Base-by-base conservation (phyloP, 2,329 filamentous ascomycete species). In the Colletotrichum orchidophilum region DNA sequence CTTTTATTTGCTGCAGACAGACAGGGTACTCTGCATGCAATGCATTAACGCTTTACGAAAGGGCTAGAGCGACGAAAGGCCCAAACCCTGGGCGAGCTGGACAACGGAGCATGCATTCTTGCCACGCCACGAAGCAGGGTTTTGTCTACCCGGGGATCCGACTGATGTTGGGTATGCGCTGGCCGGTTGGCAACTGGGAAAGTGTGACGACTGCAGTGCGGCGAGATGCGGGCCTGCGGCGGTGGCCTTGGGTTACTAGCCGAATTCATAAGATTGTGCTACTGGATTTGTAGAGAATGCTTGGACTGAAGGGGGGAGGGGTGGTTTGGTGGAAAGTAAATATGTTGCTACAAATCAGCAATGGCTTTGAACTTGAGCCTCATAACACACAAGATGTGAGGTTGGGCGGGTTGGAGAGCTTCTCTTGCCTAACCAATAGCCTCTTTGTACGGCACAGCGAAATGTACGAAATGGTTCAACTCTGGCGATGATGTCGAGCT, bases 1-100 rank as follows among this genome's bases (percentile, higher is more conserved):
- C 31, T 8, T 46, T 21, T 46, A 13, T 52, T 13, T 21, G n/a
- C 18, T 53, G 61, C 61, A 69, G 53, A 35, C 58, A 46, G 39
- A 46, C 39, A 57, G 58, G 54, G 42, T 49, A 24, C n/a, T 29
- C 53, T 49, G 66, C 61, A 69, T 54, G 18, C 26, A 49, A 49
- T 35, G n/a, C 46, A 58, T 35, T 35, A 15, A 49, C 12, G 27
- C 24, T 31, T 7, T 11, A 26, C 24, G n/a, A 15, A 13, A 26
- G 31, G 31, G 15, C 39, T 21, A 18, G 42, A 26, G 18, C 42
- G 15, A 18, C 29, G 12, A 29, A 66, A 27, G 27, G 4, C 12
- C 39, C 39, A n/a, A 5, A 46, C 18, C 52, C 52, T 31, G 29
- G 21, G 46, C 31, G 46, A 49, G 29, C 18, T 68, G 42, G 13